Percentiles rank a stretch among this genome's conserved stretches.
Evolutionary conservation across 2,329 filamentous ascomycete genomes (phyloP).

Genomic region (Penicillium italicum): DNA sequence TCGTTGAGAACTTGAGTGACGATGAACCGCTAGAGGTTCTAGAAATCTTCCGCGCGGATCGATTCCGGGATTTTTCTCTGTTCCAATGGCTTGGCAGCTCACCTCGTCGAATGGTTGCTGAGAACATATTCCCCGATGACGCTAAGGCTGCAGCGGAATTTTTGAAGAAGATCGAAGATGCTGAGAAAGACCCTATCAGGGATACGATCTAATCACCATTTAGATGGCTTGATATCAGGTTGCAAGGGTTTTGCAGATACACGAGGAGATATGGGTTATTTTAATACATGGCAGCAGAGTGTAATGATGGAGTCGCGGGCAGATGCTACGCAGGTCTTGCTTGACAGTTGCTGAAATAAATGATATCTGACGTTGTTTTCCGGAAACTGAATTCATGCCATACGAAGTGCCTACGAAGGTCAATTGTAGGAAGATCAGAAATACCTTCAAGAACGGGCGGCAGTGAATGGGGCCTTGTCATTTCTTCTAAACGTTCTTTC

Average conservation of each 20-base stretch:
- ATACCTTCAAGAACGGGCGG: no score
- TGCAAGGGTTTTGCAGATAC: background rate
- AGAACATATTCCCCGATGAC: conserved; percentile 8
- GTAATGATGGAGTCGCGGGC: background rate
- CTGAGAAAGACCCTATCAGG: conserved; percentile 45
- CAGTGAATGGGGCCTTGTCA: no score
- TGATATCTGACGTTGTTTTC: background rate
- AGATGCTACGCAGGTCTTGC: background rate
- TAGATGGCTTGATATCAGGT: background rate
- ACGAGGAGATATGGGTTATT: background rate
- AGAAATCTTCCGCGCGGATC: conserved; percentile 67
- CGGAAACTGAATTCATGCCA: background rate
- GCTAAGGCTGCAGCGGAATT: conserved; percentile 51
- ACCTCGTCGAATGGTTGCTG: conserved; percentile 49
- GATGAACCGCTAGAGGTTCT: conserved; percentile 70
- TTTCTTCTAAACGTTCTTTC: background rate
- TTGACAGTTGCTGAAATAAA: no score
- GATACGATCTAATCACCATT: background rate
- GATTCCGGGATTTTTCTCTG: conserved; percentile 68
- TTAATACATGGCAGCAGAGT: background rate
- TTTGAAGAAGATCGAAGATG: conserved; percentile 58
- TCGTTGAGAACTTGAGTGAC: conserved; percentile 70
- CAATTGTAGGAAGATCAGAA: no score
- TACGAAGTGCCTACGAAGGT: no score
- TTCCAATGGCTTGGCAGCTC: conserved; percentile 75